phyloP scores from a whole-genome alignment of 345 rosid species.

The Limnanthes douglasii region DNA sequence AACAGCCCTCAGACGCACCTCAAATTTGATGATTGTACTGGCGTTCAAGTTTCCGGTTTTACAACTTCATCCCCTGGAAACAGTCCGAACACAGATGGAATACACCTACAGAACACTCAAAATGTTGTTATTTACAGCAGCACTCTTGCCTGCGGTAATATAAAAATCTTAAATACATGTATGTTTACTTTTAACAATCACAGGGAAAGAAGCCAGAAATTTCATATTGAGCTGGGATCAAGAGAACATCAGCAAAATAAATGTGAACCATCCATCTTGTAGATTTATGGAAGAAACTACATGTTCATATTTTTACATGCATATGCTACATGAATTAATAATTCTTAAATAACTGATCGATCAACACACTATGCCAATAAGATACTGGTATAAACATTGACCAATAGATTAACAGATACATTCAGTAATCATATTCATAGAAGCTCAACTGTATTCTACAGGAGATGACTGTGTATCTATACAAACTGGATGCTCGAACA shows the following conservation, averaged over 20 bases:
- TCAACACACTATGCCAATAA: no score
- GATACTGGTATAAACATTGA: no score
- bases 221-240: no score
- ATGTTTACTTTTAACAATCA: not conserved
- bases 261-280: no score
- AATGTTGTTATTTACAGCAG: slow-evolving; percentile 39
- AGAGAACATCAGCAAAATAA: no score
- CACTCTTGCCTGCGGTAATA: slow-evolving; percentile 61
- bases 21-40: slow-evolving; percentile 55
- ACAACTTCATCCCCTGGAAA: slow-evolving; percentile 50
- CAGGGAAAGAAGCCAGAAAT: no score
- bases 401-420: not conserved
- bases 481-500: slow-evolving; percentile 77
- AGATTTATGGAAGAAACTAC: no score
- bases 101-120: slow-evolving; percentile 73
- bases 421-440: not conserved
- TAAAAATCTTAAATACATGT: slow-evolving; percentile 8
- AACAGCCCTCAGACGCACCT: slow-evolving; percentile 90
- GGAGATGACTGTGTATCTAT: slow-evolving; percentile 90
- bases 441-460: slow-evolving; percentile 14
- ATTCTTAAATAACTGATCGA: no score
- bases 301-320: no score
- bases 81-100: slow-evolving; percentile 83
- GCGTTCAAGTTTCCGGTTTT: slow-evolving; percentile 46
- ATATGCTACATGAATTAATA: no score